These are phyloP conservation scores for Murraya paniculata DNA, from an alignment of 345 rosid genomes.

Conservation along the genomic window DNA sequence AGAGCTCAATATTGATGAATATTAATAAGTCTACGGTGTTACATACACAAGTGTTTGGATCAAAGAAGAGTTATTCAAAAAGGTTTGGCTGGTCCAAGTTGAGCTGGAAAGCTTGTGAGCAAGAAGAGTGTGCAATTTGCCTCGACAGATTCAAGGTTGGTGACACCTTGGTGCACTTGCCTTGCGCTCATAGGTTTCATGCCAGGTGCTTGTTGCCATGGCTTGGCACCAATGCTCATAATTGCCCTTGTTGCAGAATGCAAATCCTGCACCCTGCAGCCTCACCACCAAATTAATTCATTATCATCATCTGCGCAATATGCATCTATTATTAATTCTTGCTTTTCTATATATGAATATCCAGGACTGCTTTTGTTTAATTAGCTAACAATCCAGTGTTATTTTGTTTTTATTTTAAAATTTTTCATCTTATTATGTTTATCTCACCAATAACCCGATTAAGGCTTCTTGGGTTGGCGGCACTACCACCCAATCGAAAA, in stretches of 20 bases:
- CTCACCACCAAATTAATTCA: neutral
- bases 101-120: conserved; percentile 51
- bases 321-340: no score
- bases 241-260: conserved; percentile 76
- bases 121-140: conserved; percentile 74
- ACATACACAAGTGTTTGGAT: conserved; percentile 33
- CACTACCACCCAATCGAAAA: neutral
- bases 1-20: conserved; percentile 8
- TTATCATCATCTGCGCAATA: no score
- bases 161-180: conserved; percentile 52
- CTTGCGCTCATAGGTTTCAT: conserved; percentile 77
- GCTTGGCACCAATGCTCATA: conserved; percentile 48
- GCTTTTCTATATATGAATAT: no score
- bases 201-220: conserved; percentile 63
- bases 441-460: neutral
- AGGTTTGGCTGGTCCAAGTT: conserved; percentile 51
- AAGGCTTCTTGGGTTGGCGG: neutral
- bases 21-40: conserved; percentile 1
- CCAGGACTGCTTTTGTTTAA: no score
- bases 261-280: conserved; percentile 17
- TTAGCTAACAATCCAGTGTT: no score
- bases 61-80: conserved; percentile 32
- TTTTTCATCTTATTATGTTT: no score
- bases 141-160: conserved; percentile 56
- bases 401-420: no score